Base-by-base conservation (phyloP, 495 filamentous ascomycete genomes). In the Gamarada debralockiae region DNA sequence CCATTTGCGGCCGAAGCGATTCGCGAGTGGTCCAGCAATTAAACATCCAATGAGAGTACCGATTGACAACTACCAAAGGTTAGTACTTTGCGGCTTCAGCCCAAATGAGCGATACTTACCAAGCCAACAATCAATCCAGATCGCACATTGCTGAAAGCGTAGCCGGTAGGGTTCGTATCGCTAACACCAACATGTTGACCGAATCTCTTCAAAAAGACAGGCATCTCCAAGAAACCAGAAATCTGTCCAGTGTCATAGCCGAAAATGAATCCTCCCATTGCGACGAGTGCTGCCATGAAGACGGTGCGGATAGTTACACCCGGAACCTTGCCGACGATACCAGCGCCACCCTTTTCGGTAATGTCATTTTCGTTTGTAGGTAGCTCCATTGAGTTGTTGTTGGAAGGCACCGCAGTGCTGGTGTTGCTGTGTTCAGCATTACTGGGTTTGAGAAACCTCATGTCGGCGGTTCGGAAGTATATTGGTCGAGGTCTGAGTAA, bases 21-120 rank as follows among this genome's bases (percentile, higher is more conserved):
- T 90, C 24, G 81, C 87, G 13, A 87, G 61, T 1, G 84, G 74
- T 1, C 85, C 84, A 7, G 88, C 87, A 20, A 67, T 64, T 5
- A 96, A 74, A 44, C 90, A 83, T 15, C 79, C 91, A 59, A 93
- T 86, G 70, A 95, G 90, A 9, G 91, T 96, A 51, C 91, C 91
- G 8, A 86, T 89, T 1, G 90, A 95, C 25, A 96, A 74, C 23
- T 80, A 67, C 1, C 78, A 81, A 15, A 90, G 52, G 29, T 60
- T 48, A 55, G 47, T 27, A 55, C 15, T 41, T 3, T 31, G 34
- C 14, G 20, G 13, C 13, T 4, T 20, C 15, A 63, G 48, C 79
- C 76, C 29, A 66, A 68, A 67, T 36, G 15, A 17, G 3, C 15
- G 24, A 23, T 20, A 52, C 56, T 7, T 57, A 63, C 60, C 63